Evolutionary conservation across 805 yeast species (phyloP).

Genomic region (Wickerhamiella galacta): DNA sequence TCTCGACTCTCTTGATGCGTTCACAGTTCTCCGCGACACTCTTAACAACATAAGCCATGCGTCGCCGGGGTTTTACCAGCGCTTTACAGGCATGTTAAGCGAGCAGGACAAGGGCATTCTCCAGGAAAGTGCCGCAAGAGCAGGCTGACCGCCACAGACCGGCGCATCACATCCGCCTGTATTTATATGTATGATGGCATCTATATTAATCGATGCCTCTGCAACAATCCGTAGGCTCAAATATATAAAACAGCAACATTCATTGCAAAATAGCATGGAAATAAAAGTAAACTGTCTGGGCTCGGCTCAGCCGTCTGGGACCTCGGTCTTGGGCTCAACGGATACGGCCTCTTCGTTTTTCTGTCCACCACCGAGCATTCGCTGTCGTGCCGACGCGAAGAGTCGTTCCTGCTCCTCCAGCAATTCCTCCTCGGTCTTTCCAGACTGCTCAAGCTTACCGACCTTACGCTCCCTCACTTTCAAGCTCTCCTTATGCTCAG

Average conservation of each 20-base stretch:
- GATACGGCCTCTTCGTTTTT: too few species aligned
- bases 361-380: constrained; percentile 13
- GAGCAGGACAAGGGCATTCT: constrained; percentile 24
- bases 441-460: constrained; percentile 85
- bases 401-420: constrained; percentile 84
- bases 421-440: constrained; percentile 81
- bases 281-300: neutral
- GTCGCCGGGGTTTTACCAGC: constrained; percentile 34
- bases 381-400: constrained; percentile 30
- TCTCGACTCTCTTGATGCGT: constrained; percentile 60
- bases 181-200: too few species aligned
- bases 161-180: too few species aligned
- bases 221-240: too few species aligned
- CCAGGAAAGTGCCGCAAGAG: constrained; percentile 20
- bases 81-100: constrained; percentile 27
- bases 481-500: constrained; percentile 73
- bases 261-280: too few species aligned
- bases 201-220: too few species aligned
- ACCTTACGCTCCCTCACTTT: constrained; percentile 78
- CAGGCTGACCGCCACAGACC: constrained; percentile 5
- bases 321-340: neutral
- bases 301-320: neutral
- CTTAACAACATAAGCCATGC: constrained; percentile 32
- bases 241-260: too few species aligned
- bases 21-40: constrained; percentile 42